phyloP scores from a whole-genome alignment of 2,329 filamentous ascomycete genomes.

The Periglandula ipomoeae region DNA sequence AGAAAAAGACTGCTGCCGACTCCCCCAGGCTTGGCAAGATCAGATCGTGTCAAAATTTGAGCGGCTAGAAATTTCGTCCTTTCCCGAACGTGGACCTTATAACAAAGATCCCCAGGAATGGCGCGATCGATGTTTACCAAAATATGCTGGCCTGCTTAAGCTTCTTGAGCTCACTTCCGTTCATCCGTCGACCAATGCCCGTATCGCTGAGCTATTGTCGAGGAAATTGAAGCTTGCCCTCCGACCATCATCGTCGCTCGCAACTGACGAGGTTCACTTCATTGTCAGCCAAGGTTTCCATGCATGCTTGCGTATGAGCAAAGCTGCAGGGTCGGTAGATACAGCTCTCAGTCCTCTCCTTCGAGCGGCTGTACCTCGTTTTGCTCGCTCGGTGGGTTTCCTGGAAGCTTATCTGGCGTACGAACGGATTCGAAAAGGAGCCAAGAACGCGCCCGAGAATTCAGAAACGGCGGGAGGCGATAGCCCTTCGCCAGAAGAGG shows the following conservation, averaged over 20 bases:
- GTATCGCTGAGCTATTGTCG: constrained; percentile 56
- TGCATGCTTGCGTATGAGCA: constrained; percentile 59
- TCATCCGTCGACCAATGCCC: constrained; percentile 56
- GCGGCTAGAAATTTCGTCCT: constrained; percentile 52
- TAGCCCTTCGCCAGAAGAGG: constrained; percentile 36
- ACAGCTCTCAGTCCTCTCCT: constrained; percentile 54
- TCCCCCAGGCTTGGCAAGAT: constrained; percentile 63
- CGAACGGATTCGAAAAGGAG: constrained; percentile 26
- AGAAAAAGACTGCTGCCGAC: constrained; percentile 43
- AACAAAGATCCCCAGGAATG: constrained; percentile 53
- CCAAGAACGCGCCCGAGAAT: constrained; percentile 10
- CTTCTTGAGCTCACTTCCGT: constrained; percentile 53
- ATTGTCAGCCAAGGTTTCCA: constrained; percentile 68
- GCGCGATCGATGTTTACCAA: constrained; percentile 54
- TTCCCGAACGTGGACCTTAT: constrained; percentile 54
- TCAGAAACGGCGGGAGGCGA: constrained; percentile 33
- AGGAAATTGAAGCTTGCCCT: constrained; percentile 58
- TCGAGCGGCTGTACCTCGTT: constrained; percentile 55
- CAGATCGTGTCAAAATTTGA: constrained; percentile 64
- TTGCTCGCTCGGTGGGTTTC: constrained; percentile 57
- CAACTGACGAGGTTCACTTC: constrained; percentile 58
- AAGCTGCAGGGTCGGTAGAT: constrained; percentile 48
- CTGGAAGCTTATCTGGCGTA: constrained; percentile 53
- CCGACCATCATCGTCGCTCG: constrained; percentile 47
- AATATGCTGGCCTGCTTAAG: constrained; percentile 58